Percentiles rank a stretch among this genome's conserved stretches.
phyloP scores from a whole-genome alignment of 768 basidiomycete genomes.

The Lyophyllum decastes region DNA sequence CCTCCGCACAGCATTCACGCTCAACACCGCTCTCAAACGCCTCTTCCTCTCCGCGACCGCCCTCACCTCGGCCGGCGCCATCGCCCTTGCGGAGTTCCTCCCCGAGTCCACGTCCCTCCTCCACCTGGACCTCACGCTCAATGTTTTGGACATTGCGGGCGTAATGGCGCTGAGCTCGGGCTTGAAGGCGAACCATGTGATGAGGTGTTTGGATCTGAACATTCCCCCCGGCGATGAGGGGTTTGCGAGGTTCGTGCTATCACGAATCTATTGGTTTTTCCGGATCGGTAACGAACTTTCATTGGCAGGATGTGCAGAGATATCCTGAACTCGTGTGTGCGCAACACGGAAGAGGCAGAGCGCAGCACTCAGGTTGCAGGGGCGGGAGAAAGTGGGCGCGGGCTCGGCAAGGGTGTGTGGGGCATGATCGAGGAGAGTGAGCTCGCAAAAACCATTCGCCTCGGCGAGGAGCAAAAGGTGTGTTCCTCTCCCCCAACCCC shows the following conservation, averaged over 20 bases:
- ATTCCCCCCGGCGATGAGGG: slow-evolving; percentile 85
- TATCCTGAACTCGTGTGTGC: slow-evolving; percentile 85
- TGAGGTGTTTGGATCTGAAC: slow-evolving; percentile 92
- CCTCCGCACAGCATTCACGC: slow-evolving; percentile 88
- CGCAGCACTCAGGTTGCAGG: slow-evolving; percentile 27
- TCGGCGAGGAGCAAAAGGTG: slow-evolving; percentile 58
- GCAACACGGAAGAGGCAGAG: slow-evolving; percentile 92
- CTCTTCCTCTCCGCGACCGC: slow-evolving; percentile 86
- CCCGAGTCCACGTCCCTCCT: slow-evolving; percentile 86
- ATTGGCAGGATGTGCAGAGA: slow-evolving; percentile 72
- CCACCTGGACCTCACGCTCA: slow-evolving; percentile 89
- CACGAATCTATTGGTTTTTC: neutral
- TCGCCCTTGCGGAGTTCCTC: slow-evolving; percentile 94
- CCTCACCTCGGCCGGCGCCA: slow-evolving; percentile 83
- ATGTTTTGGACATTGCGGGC: slow-evolving; percentile 83
- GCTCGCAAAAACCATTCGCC: slow-evolving; percentile 68
- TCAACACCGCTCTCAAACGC: slow-evolving; percentile 89
- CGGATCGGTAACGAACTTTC: no score
- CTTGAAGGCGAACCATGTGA: slow-evolving; percentile 78
- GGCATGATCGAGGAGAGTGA: slow-evolving; percentile 85
- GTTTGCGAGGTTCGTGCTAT: slow-evolving; percentile 57
- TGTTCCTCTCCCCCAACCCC: neutral
- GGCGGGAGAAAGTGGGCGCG: slow-evolving; percentile 43
- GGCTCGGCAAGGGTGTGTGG: slow-evolving; percentile 73
- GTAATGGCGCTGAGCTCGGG: slow-evolving; percentile 91